A percentile compares a stretch with the other conserved stretches of the same genome.
Conservation (phyloP, 2,329 filamentous ascomycete species). For the Beauveria brongniartii region DNA sequence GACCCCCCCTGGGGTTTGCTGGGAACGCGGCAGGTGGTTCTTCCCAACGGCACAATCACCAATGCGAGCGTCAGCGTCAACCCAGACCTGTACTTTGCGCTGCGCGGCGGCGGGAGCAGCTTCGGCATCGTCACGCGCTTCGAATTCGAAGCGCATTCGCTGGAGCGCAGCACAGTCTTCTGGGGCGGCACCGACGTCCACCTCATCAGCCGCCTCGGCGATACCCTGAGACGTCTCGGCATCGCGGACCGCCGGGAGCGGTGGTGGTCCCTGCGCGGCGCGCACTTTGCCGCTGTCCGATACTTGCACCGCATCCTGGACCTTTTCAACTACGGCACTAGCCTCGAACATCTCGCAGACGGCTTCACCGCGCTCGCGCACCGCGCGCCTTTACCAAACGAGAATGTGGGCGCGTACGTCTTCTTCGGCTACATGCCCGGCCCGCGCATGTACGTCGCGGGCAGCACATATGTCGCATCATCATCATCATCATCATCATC, state of each 20-base stretch:
- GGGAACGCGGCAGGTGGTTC: constrained; percentile 17
- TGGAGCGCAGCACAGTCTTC: too few relatives aligned
- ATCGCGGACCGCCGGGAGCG: neutral
- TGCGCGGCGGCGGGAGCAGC: constrained; percentile 37
- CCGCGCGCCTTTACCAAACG: neutral
- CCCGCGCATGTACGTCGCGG: neutral
- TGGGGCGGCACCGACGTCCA: neutral
- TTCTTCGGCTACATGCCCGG: neutral
- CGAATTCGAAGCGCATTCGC: constrained; percentile 2
- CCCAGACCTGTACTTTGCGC: constrained; percentile 34
- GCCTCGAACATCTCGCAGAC: neutral
- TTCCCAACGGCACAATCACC: constrained; percentile 29
- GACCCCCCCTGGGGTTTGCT: too few relatives aligned
- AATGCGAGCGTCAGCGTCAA: constrained; percentile 26
- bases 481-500: too few relatives aligned
- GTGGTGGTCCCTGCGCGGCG: neutral
- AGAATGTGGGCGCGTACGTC: neutral
- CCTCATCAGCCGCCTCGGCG: neutral
- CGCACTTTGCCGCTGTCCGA: neutral
- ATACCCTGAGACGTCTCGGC: neutral
- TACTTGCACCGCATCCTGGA: neutral
- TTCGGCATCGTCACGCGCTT: constrained; percentile 27
- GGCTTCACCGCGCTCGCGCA: neutral
- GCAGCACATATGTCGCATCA: neutral
- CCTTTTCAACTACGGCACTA: neutral